Percentiles rank a stretch among this genome's conserved stretches.
These are phyloP conservation scores for Cadophora malorum DNA, from an alignment of 2,329 filamentous ascomycete genomes.

Conservation along the genomic window DNA sequence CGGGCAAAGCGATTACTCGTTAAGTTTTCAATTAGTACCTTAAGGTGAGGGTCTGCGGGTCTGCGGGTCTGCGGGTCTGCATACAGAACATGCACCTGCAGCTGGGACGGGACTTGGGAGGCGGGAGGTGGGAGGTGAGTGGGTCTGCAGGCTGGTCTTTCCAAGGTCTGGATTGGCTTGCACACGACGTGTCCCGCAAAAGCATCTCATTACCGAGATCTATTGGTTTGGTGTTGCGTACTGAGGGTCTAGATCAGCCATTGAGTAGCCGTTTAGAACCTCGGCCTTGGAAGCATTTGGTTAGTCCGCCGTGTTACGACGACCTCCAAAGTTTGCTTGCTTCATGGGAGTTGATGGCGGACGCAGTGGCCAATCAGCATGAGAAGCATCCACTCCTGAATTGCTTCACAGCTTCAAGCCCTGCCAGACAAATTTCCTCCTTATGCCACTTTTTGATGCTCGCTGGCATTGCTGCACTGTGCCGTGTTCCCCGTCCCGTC, in stretches of 20 bases:
- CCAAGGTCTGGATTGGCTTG: neutral
- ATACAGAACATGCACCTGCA: neutral
- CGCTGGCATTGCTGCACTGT: conserved; percentile 2
- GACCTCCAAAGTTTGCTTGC: neutral
- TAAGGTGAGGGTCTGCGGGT: too few relatives aligned
- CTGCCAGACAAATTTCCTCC: conserved; percentile 3
- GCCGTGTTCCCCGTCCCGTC: conserved; percentile 5
- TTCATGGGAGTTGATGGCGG: neutral
- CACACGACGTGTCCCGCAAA: neutral
- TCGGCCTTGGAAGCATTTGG: neutral
- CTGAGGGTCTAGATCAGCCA: neutral
- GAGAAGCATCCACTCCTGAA: neutral
- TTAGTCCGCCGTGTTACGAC: neutral
- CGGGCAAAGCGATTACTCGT: conserved; percentile 4
- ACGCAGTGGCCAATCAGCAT: neutral
- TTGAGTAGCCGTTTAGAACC: neutral
- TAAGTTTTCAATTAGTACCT: neutral
- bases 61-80: too few relatives aligned
- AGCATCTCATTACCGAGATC: neutral
- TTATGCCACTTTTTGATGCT: conserved; percentile 10
- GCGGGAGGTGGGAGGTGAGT: too few relatives aligned
- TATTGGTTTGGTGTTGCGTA: neutral
- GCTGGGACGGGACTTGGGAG: neutral
- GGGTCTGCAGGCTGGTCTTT: neutral
- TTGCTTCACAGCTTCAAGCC: conserved; percentile 1